phyloP scores from a whole-genome alignment of 306 rosid species.

The Ochetophila trinervis region DNA sequence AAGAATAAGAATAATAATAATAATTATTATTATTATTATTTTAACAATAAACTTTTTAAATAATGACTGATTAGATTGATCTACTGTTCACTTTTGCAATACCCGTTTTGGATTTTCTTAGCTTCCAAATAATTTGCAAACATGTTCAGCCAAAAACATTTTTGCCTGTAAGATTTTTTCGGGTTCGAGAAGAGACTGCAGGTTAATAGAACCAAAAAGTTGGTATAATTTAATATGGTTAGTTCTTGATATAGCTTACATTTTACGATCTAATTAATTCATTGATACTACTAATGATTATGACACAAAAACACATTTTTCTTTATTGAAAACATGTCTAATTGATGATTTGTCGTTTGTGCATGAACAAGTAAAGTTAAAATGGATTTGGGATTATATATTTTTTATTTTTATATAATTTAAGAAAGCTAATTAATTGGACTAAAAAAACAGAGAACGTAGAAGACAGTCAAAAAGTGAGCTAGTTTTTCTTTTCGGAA shows the following conservation, averaged over 20 bases:
- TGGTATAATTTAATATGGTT: not conserved
- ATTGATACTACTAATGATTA: slow-evolving; percentile 4
- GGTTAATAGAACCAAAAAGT: too few species aligned
- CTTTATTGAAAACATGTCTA: not conserved
- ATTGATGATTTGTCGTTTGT: not conserved
- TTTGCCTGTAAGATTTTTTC: too few species aligned
- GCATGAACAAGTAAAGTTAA: not conserved
- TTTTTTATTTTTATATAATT: not conserved
- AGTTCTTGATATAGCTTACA: not conserved
- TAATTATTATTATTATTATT: too few species aligned
- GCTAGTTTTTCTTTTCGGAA: not conserved
- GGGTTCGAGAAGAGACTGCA: too few species aligned
- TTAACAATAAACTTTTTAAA: too few species aligned
- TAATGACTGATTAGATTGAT: not conserved
- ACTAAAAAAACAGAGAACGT: not conserved
- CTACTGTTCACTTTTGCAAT: not conserved
- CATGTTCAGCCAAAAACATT: too few species aligned
- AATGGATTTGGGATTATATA: not conserved
- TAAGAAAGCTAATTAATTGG: not conserved
- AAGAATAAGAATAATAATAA: too few species aligned
- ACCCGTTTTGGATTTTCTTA: not conserved
- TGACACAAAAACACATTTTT: not conserved
- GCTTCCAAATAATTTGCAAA: not conserved
- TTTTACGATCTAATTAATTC: not conserved
- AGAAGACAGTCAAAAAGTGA: not conserved